Base-by-base conservation (phyloP, 2,329 filamentous ascomycete species). In the Diaporthe sp. region DNA sequence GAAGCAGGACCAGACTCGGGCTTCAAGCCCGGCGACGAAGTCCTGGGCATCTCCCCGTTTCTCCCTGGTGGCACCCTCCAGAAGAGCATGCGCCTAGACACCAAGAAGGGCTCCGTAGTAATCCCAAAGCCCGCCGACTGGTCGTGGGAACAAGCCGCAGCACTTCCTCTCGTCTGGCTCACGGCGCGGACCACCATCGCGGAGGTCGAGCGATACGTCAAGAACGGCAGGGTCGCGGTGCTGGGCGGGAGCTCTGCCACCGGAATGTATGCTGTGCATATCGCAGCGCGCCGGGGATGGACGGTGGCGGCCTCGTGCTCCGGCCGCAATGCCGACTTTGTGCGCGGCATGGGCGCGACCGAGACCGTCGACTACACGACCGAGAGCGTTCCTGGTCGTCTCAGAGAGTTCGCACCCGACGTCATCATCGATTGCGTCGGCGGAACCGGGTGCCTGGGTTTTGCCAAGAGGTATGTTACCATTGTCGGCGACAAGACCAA, bases 261-360 rank as follows among this genome's bases (percentile, higher is more conserved):
- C 2, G 77, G 78, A 10, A 75, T 78, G 70, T 78, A 78, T 72
- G 69, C 70, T 3, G 59, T 76, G 9, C 65, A 73, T 12, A 51
- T 78, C 4, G 78, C 77, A 2, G 69, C 65, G 22, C 56, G 70
- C 63, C 76, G 76, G n/a, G 77, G 77, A 17, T 79, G 77, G 77
- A 70, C 58, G 4, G 74, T 78, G 27, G 35, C 76, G 10, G 72
- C 75, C 10, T 75, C 77, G 0, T 79, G 77, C 73, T 78, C 77
- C 2, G 66, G 73, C 13, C 75, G 75, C 32, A 79, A 78, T 42
- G 69, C 65, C 0, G 75, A 77, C 1, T 75, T 77, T 50, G 75
- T 79, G 19, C 74, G 72, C 47, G 32, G 71, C 35, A 76, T 70
- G 71, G 77, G 77, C 27, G 77, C 76, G 17, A 35, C 63, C 55